Evolutionary conservation across 352 stramenopile species (phyloP).

Genomic region (Pythium apleroticum): DNA sequence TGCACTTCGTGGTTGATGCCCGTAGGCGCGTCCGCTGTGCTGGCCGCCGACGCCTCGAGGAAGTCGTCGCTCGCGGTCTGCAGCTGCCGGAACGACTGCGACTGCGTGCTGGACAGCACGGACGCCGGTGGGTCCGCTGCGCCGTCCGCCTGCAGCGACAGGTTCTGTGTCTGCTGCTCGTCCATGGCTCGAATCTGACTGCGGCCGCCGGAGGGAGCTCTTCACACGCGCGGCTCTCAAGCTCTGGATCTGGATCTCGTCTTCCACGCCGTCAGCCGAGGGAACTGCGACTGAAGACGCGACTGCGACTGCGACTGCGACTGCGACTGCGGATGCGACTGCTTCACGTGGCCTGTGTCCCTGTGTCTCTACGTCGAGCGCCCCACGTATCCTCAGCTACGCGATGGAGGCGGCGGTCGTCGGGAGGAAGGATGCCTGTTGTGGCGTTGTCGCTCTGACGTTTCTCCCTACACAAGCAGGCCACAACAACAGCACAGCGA

Average conservation of each 20-base stretch:
- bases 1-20: slow-evolving; percentile 71
- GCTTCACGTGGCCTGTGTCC: no score
- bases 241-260: not conserved
- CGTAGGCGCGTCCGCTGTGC: slow-evolving; percentile 39
- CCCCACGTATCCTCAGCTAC: not conserved
- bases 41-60: slow-evolving; percentile 38
- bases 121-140: not conserved
- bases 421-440: slow-evolving; percentile 2
- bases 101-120: slow-evolving; percentile 3
- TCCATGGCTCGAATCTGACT: not conserved
- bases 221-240: not conserved
- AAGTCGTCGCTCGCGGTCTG: slow-evolving; percentile 18
- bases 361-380: not conserved
- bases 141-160: slow-evolving; percentile 12
- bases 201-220: not conserved
- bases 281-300: not conserved
- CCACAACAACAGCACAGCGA: slow-evolving; percentile 12
- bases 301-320: not conserved
- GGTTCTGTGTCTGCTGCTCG: not conserved
- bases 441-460: slow-evolving; percentile 26
- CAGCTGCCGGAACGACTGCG: slow-evolving; percentile 13
- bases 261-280: not conserved
- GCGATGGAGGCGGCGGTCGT: slow-evolving; percentile 9
- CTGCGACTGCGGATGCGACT: not conserved
- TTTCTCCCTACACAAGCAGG: slow-evolving; percentile 25